These are phyloP conservation scores for Mucuna pruriens DNA, from an alignment of 306 rosid genomes.

Conservation along the genomic window DNA sequence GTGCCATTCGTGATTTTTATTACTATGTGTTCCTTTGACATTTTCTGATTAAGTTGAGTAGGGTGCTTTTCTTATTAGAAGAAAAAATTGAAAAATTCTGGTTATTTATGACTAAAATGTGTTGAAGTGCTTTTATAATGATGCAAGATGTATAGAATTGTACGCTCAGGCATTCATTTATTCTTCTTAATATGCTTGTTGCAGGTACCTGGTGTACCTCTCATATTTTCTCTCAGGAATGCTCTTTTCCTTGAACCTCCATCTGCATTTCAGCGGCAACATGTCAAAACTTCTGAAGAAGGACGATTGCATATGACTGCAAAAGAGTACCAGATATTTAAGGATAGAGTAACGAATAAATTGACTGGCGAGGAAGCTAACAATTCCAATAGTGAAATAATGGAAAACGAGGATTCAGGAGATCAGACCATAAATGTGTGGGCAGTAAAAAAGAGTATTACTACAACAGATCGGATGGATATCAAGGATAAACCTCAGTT, in stretches of 20 bases:
- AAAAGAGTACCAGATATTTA: slow-evolving; percentile 50
- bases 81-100: neutral
- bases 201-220: slow-evolving; percentile 88
- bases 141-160: slow-evolving; percentile 3
- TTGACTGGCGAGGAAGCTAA: slow-evolving; percentile 39
- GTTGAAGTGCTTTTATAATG: neutral
- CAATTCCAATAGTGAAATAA: slow-evolving; percentile 37
- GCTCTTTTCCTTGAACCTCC: slow-evolving; percentile 74
- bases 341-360: slow-evolving; percentile 32
- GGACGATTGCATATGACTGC: slow-evolving; percentile 60
- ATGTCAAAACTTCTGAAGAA: slow-evolving; percentile 69
- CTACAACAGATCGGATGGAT: slow-evolving; percentile 38
- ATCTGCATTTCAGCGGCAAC: slow-evolving; percentile 62
- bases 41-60: neutral
- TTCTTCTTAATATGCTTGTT: slow-evolving; percentile 27
- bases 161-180: neutral
- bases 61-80: neutral
- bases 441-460: slow-evolving; percentile 32
- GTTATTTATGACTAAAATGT: neutral
- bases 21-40: neutral
- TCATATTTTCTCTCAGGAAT: slow-evolving; percentile 70
- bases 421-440: slow-evolving; percentile 44
- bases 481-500: slow-evolving; percentile 70
- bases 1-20: neutral
- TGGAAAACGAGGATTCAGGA: slow-evolving; percentile 42